Evolutionary conservation across 208 protist genomes (phyloP).

Genomic region (Leishmania major): DNA sequence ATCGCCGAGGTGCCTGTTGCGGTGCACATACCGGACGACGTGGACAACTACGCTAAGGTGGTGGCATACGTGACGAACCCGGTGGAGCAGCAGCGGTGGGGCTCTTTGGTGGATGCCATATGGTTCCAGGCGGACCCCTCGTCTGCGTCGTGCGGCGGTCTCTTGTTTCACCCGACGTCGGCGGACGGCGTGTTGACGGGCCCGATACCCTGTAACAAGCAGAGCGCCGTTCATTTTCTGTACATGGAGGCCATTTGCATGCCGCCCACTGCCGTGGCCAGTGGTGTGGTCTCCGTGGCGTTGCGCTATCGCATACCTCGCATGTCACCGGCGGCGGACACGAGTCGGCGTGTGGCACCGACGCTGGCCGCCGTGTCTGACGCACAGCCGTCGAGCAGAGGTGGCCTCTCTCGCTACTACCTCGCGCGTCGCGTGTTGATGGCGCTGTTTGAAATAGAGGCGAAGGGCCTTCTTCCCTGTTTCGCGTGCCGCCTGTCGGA

Average conservation of each 20-base stretch:
- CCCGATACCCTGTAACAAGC: conserved; percentile 4
- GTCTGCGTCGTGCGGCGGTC: conserved; percentile 43
- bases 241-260: conserved; percentile 40
- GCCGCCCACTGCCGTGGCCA: conserved; percentile 15
- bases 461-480: conserved; percentile 47
- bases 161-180: conserved; percentile 33
- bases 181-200: conserved; percentile 4
- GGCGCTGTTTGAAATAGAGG: conserved; percentile 59
- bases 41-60: conserved; percentile 27
- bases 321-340: conserved; percentile 25
- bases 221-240: conserved; percentile 40
- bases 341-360: conserved; percentile 26
- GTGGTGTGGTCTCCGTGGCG: conserved; percentile 2
- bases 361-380: conserved; percentile 15
- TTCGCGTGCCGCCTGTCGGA: conserved; percentile 64
- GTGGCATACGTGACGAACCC: conserved; percentile 36
- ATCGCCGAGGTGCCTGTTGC: conserved; percentile 31
- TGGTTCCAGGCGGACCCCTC: conserved; percentile 77
- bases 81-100: conserved; percentile 59
- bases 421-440: conserved; percentile 45
- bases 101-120: conserved; percentile 63
- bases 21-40: conserved; percentile 33
- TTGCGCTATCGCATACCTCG: conserved; percentile 33
- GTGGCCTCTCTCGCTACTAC: conserved; percentile 34
- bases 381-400: conserved; percentile 19